These are phyloP conservation scores for Ceratobasidium sp. DNA, from an alignment of 1,284 basidiomycete species.

Conservation along the genomic window DNA sequence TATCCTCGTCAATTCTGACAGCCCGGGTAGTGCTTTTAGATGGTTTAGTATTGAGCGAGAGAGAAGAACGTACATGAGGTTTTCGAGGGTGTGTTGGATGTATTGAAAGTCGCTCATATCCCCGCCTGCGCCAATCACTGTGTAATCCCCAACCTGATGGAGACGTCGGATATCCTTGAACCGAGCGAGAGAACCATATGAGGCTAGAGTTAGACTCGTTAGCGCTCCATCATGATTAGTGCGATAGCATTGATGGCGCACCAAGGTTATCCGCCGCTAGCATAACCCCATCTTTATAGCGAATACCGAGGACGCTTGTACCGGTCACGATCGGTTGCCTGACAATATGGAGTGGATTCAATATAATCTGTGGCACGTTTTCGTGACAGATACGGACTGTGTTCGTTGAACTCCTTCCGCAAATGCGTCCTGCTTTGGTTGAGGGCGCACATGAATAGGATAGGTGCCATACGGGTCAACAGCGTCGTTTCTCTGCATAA, in stretches of 20 bases:
- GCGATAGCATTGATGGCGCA: slow-evolving; percentile 1
- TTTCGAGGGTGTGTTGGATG: slow-evolving; percentile 80
- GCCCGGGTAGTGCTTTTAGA: background rate
- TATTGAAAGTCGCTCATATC: slow-evolving; percentile 99
- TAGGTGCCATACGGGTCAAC: slow-evolving; percentile 76
- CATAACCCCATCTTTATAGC: slow-evolving; percentile 97
- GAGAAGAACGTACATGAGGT: slow-evolving; percentile 58
- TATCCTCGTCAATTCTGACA: slow-evolving; percentile 74
- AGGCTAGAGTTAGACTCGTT: slow-evolving; percentile 62
- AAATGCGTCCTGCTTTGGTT: slow-evolving; percentile 63
- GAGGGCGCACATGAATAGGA: slow-evolving; percentile 68
- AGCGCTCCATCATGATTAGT: background rate
- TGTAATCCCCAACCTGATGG: slow-evolving; percentile 81
- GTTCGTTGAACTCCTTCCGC: slow-evolving; percentile 73
- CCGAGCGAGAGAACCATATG: slow-evolving; percentile 95
- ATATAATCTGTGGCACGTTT: background rate
- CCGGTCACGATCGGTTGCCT: slow-evolving; percentile 97
- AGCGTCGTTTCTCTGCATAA: slow-evolving; percentile 68
- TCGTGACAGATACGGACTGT: slow-evolving; percentile 63
- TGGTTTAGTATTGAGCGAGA: no score
- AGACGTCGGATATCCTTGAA: slow-evolving; percentile 96
- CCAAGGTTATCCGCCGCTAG: slow-evolving; percentile 98
- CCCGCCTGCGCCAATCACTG: slow-evolving; percentile 90
- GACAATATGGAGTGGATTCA: background rate
- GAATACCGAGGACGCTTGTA: slow-evolving; percentile 92